Percentiles rank a stretch among this genome's conserved stretches.
phyloP scores from a whole-genome alignment of 2,329 filamentous ascomycete species.

The Verticillium klebahnii region DNA sequence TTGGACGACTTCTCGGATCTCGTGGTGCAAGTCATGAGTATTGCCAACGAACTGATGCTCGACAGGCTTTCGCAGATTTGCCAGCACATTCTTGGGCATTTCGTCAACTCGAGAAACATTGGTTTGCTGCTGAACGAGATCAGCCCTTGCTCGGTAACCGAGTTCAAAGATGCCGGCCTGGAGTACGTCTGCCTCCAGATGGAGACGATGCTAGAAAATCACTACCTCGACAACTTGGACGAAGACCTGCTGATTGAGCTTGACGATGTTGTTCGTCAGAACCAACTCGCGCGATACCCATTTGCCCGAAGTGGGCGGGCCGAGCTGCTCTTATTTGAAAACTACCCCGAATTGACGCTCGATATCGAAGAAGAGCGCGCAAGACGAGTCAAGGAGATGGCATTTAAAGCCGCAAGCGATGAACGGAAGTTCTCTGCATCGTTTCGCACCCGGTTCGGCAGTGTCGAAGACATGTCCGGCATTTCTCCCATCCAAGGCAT shows the following conservation, averaged over 20 bases:
- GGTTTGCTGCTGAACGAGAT: slow-evolving; percentile 81
- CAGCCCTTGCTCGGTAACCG: slow-evolving; percentile 73
- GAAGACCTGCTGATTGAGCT: slow-evolving; percentile 77
- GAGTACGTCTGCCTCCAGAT: slow-evolving; percentile 91
- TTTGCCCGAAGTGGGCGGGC: slow-evolving; percentile 72
- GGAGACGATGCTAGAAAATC: slow-evolving; percentile 88
- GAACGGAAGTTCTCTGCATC: slow-evolving; percentile 53
- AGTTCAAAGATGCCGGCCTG: slow-evolving; percentile 83
- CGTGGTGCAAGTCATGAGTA: slow-evolving; percentile 84
- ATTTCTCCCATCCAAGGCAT: slow-evolving; percentile 27
- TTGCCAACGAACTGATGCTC: slow-evolving; percentile 93
- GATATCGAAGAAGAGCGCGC: slow-evolving; percentile 66
- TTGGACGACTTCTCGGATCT: slow-evolving; percentile 83
- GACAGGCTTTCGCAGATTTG: slow-evolving; percentile 87
- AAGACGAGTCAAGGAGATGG: slow-evolving; percentile 71
- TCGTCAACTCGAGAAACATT: slow-evolving; percentile 83
- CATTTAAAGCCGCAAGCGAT: slow-evolving; percentile 62
- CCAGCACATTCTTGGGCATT: slow-evolving; percentile 76
- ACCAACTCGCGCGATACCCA: slow-evolving; percentile 74
- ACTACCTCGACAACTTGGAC: slow-evolving; percentile 80
- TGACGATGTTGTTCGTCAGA: slow-evolving; percentile 72
- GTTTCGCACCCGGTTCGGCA: slow-evolving; percentile 55
- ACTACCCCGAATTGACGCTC: slow-evolving; percentile 56
- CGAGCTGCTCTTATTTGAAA: slow-evolving; percentile 61
- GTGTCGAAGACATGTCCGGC: slow-evolving; percentile 56